phyloP scores from a whole-genome alignment of 2,329 filamentous ascomycete species.

The Venturia effusa region DNA sequence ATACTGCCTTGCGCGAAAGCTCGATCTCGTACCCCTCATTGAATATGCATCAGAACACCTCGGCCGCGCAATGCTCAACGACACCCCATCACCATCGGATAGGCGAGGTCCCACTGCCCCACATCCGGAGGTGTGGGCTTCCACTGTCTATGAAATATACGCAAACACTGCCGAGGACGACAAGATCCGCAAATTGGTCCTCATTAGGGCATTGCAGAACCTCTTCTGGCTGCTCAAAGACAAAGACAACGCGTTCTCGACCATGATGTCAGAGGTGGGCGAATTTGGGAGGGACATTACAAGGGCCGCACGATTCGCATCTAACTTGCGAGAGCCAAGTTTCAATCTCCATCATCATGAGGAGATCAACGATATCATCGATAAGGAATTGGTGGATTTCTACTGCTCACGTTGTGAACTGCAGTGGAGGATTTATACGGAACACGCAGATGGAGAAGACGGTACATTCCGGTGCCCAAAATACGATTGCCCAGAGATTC shows the following conservation, averaged over 20 bases:
- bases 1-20: background rate
- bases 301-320: background rate
- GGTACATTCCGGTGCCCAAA: too few relatives aligned
- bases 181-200: background rate
- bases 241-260: background rate
- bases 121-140: too few relatives aligned
- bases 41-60: background rate
- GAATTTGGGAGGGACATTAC: background rate
- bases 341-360: background rate
- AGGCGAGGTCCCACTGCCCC: too few relatives aligned
- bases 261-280: background rate
- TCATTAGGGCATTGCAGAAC: background rate
- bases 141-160: background rate
- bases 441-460: too few relatives aligned
- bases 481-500: too few relatives aligned
- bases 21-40: background rate
- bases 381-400: too few relatives aligned
- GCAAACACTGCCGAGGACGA: background rate
- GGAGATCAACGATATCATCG: too few relatives aligned
- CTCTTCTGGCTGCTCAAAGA: background rate
- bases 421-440: too few relatives aligned
- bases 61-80: too few relatives aligned
- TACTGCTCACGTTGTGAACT: too few relatives aligned
- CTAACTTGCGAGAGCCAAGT: background rate
- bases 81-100: too few relatives aligned